Base-by-base conservation (phyloP, 305 asterid species). In the Fraxinus sp. region DNA sequence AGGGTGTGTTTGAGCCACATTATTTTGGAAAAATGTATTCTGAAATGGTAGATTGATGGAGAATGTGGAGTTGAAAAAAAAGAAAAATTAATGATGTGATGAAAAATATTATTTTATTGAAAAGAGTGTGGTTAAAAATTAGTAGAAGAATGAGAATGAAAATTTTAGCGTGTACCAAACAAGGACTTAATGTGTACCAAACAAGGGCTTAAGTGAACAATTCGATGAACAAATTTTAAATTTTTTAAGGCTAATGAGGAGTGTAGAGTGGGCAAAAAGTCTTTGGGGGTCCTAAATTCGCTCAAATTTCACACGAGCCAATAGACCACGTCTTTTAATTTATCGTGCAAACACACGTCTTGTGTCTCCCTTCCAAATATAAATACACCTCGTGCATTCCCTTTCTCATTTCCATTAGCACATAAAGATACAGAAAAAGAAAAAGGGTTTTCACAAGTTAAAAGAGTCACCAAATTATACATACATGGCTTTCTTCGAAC, bases 401-500 rank as follows among this genome's bases (percentile, higher is more conserved):
- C 26, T 75, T 49, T 36, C 72, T 59, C 75, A 77, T 77, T 74
- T 37, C 74, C 41, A 82, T 52, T 43, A n/a, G n/a, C 74, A 39
- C 79, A 20, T 6, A 79, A 68, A 64, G 18, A 11, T 24, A 2
- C 46, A 75, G 7, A 26, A 71, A 72, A 76, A 5, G 7, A 59
- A 7, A 59, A 20, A 0, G 28, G 30, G 24, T 4, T 16, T 52
- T n/a, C 68, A 26, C 3, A 43, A 57, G 24, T 43, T 0, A 22
- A 13, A 41, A 18, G 39, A 9, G 16, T 39, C 49, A 20, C 28
- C 43, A 39, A 80, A 59, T 26, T 59, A 24, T 2, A 57, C 26
- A 6, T 18, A 33, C 14, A 89, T 90, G 97, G 93, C 81, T 7
- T 87, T 90, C 88, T 87, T 81, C 0, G 92, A 89, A 81, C 81